Conservation (phyloP, 208 protist species). For the Endotrypanum monterogeii region DNA sequence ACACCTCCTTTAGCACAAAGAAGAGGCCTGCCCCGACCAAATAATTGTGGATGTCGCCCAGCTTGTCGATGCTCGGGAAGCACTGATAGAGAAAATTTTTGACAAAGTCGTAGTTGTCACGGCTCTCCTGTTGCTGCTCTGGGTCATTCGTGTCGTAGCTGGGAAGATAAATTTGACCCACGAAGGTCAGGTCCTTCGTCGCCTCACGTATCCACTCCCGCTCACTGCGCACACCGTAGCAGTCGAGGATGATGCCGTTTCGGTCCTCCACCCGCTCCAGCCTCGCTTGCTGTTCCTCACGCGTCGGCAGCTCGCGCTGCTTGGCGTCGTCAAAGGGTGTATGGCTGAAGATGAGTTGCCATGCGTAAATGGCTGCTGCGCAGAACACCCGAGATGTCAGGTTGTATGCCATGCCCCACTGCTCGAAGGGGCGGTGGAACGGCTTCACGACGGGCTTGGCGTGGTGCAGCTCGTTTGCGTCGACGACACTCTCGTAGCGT, state of each 20-base stretch:
- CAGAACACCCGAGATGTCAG: slow-evolving; percentile 69
- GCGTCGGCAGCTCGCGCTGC: slow-evolving; percentile 71
- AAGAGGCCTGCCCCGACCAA: slow-evolving; percentile 77
- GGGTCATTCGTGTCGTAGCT: slow-evolving; percentile 75
- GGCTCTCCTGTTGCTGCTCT: slow-evolving; percentile 70
- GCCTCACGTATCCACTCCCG: slow-evolving; percentile 88
- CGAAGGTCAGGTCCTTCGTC: slow-evolving; percentile 79
- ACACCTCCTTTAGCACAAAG: slow-evolving; percentile 74
- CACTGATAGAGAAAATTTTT: slow-evolving; percentile 91
- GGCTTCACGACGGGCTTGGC: slow-evolving; percentile 47
- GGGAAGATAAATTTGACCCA: slow-evolving; percentile 79
- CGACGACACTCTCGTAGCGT: slow-evolving; percentile 67
- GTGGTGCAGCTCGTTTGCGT: slow-evolving; percentile 60
- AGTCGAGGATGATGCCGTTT: slow-evolving; percentile 90
- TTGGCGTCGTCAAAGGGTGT: slow-evolving; percentile 90
- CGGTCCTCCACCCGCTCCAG: slow-evolving; percentile 83
- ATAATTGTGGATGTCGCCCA: slow-evolving; percentile 77
- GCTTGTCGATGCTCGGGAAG: slow-evolving; percentile 71
- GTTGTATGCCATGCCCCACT: slow-evolving; percentile 69
- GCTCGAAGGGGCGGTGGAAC: slow-evolving; percentile 77
- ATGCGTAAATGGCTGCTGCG: slow-evolving; percentile 85
- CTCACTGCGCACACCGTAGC: slow-evolving; percentile 80
- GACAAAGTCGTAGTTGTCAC: slow-evolving; percentile 87
- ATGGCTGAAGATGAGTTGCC: slow-evolving; percentile 92
- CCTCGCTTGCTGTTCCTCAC: slow-evolving; percentile 64